Evolutionary conservation across 2,329 filamentous ascomycete genomes (phyloP).

Genomic region (Ilyonectria mors-panacis): DNA sequence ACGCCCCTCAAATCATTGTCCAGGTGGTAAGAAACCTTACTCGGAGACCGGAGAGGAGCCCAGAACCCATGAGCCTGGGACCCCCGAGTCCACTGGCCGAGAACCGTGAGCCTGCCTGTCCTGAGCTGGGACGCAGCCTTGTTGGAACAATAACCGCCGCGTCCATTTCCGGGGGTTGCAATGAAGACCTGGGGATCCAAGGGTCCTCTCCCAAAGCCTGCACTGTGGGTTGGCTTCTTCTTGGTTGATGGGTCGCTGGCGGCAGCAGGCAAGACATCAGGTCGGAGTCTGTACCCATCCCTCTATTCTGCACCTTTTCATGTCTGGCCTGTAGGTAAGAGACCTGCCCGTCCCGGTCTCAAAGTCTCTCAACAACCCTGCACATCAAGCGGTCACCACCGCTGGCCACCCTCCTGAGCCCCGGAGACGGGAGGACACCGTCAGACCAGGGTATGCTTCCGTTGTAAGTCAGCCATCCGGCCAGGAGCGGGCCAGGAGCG

Average conservation of each 20-base stretch:
- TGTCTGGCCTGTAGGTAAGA: neutral
- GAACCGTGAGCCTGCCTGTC: neutral
- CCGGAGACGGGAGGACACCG: constrained; percentile 16
- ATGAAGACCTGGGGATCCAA: constrained; percentile 7
- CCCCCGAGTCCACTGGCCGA: neutral
- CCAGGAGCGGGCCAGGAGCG: constrained; percentile 13
- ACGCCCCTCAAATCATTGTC: constrained; percentile 1
- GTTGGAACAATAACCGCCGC: neutral
- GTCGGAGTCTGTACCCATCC: neutral
- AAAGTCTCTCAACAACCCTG: neutral
- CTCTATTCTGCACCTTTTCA: constrained; percentile 4
- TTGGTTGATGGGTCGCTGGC: constrained; percentile 9
- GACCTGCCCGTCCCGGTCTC: neutral
- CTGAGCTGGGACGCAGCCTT: neutral
- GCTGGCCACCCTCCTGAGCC: constrained; percentile 11
- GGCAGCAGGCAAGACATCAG: constrained; percentile 20
- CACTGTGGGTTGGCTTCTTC: constrained; percentile 18
- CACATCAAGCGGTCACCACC: neutral
- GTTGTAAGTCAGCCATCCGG: constrained; percentile 8
- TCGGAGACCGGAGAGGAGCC: neutral
- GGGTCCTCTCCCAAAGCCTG: constrained; percentile 6
- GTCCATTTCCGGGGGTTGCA: constrained; percentile 12
- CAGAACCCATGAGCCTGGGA: neutral
- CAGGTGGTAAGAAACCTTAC: neutral
- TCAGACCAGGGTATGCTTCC: neutral